These are phyloP conservation scores for Candida namnaoensis DNA, from an alignment of 805 yeast genomes.

Conservation along the genomic window DNA sequence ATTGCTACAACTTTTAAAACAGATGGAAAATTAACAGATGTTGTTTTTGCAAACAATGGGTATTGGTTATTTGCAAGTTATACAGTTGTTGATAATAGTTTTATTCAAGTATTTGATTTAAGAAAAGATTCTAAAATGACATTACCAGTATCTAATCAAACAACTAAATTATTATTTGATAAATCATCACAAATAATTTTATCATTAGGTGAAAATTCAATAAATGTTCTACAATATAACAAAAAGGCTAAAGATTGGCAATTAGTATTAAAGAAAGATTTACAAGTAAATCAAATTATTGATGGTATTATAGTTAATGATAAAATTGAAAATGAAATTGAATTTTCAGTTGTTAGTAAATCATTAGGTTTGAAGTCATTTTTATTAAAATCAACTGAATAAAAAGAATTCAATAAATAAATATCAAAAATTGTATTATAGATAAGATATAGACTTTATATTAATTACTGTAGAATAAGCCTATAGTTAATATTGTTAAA, in stretches of 20 bases:
- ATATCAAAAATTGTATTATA: background rate
- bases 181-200: constrained; percentile 15
- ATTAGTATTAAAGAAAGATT: constrained; percentile 2
- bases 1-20: constrained; percentile 16
- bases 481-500: no score
- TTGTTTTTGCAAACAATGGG: constrained; percentile 56
- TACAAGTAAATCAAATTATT: constrained; percentile 1
- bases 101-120: constrained; percentile 38
- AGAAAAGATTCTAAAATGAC: constrained; percentile 24
- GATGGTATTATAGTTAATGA: background rate
- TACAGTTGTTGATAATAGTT: constrained; percentile 11
- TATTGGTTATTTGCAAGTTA: constrained; percentile 41
- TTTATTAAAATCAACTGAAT: no score
- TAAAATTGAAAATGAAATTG: background rate
- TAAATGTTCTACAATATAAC: constrained; percentile 12
- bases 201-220: constrained; percentile 1
- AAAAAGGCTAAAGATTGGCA: constrained; percentile 14
- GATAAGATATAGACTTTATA: no score
- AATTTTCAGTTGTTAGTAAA: background rate
- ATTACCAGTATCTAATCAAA: background rate
- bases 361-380: background rate
- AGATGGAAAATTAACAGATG: constrained; percentile 1
- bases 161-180: constrained; percentile 7
- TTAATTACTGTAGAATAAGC: no score
- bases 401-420: no score